phyloP scores from a whole-genome alignment of 352 stramenopile species.

The Thraustochytrium striatum region DNA sequence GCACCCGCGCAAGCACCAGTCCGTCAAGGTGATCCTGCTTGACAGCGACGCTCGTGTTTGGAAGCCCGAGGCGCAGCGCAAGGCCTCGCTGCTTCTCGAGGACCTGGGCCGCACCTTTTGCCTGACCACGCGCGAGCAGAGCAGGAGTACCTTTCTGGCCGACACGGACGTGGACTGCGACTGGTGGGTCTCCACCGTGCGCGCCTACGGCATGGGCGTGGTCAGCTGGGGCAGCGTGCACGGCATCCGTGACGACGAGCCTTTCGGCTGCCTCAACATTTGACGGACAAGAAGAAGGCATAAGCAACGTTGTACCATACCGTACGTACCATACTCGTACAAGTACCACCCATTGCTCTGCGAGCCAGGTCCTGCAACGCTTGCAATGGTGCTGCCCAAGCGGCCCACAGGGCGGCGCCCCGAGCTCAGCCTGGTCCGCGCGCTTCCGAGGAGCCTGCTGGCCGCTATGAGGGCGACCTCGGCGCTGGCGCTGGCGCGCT shows the following conservation, averaged over 20 bases:
- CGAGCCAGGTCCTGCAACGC: no score
- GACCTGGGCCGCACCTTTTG: slow-evolving; percentile 1
- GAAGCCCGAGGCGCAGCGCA: background rate
- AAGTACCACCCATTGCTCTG: no score
- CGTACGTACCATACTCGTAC: no score
- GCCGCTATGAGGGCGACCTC: no score
- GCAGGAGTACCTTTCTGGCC: slow-evolving; percentile 1
- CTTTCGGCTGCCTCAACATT: slow-evolving; percentile 17
- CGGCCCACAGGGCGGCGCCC: no score
- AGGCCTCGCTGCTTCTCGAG: background rate
- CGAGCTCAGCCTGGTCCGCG: no score
- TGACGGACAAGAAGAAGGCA: no score
- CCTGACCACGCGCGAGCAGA: background rate
- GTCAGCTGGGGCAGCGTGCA: slow-evolving; percentile 1
- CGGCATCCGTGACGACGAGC: slow-evolving; percentile 22
- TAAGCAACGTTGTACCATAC: no score
- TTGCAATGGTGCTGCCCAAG: no score
- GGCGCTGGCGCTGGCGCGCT: no score
- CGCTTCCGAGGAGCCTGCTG: no score
- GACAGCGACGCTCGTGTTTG: background rate
- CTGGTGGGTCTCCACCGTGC: slow-evolving; percentile 29
- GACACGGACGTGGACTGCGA: slow-evolving; percentile 35
- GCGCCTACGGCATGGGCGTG: slow-evolving; percentile 28
- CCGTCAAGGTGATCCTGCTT: slow-evolving; percentile 17
- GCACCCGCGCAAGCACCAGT: slow-evolving; percentile 41